Evolutionary conservation across 805 yeast genomes (phyloP).

Genomic region (Lipomyces mesembrius): DNA sequence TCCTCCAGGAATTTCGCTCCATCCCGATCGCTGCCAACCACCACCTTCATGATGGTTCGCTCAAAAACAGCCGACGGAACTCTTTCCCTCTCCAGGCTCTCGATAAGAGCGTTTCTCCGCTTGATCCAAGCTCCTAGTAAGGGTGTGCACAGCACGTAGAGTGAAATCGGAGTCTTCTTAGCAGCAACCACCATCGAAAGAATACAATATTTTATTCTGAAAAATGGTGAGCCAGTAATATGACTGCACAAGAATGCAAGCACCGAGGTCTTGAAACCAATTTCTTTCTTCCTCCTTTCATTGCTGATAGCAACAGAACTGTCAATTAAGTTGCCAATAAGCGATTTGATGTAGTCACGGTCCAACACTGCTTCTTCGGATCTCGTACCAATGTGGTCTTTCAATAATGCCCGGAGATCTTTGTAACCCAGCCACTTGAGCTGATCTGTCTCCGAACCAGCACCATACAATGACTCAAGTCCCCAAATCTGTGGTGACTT

Average conservation of each 20-base stretch:
- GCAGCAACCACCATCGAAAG: slow-evolving; percentile 53
- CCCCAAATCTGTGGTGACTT: slow-evolving; percentile 44
- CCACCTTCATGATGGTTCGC: slow-evolving; percentile 57
- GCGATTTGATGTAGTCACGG: slow-evolving; percentile 48
- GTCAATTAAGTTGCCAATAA: slow-evolving; percentile 29
- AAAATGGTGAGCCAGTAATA: slow-evolving; percentile 57
- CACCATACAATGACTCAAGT: slow-evolving; percentile 58
- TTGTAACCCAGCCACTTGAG: slow-evolving; percentile 62
- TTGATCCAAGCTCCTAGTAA: slow-evolving; percentile 54
- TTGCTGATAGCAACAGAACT: slow-evolving; percentile 42
- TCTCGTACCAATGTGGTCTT: slow-evolving; percentile 47
- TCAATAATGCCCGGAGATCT: slow-evolving; percentile 59
- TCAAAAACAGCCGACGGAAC: slow-evolving; percentile 63
- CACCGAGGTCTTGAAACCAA: slow-evolving; percentile 49
- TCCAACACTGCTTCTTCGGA: slow-evolving; percentile 57
- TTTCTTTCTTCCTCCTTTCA: slow-evolving; percentile 34
- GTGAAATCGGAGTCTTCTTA: slow-evolving; percentile 43
- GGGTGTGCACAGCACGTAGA: slow-evolving; percentile 50
- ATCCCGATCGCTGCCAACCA: slow-evolving; percentile 64
- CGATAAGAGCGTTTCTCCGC: slow-evolving; percentile 54
- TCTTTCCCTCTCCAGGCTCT: slow-evolving; percentile 54
- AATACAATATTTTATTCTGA: slow-evolving; percentile 60
- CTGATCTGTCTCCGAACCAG: slow-evolving; percentile 50
- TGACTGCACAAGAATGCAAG: slow-evolving; percentile 73
- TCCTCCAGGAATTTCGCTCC: slow-evolving; percentile 66